Conservation (phyloP, 2,329 filamentous ascomycete genomes). For the Hirsutella minnesotensis region DNA sequence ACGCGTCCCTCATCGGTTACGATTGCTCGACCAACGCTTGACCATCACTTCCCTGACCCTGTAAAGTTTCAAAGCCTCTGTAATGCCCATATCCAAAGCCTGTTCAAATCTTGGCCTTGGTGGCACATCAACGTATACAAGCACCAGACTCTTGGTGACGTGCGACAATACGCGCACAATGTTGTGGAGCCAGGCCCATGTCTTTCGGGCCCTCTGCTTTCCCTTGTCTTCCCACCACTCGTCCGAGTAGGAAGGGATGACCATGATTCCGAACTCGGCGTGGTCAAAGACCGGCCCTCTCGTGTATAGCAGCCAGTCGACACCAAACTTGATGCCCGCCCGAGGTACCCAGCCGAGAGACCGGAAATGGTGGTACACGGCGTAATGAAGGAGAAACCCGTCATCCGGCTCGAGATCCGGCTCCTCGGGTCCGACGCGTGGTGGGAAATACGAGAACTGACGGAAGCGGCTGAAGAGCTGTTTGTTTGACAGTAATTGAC, state of each 20-base stretch:
- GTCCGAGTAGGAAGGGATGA: conserved; percentile 73
- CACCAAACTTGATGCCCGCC: conserved; percentile 85
- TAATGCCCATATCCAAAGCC: conserved; percentile 42
- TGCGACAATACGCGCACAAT: conserved; percentile 82
- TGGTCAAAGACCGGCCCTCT: conserved; percentile 90
- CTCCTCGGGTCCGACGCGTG: conserved; percentile 25
- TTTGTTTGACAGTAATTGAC: conserved; percentile 33
- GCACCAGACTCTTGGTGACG: conserved; percentile 77
- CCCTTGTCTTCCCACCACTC: conserved; percentile 55
- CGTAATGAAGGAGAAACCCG: conserved; percentile 75
- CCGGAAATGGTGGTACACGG: conserved; percentile 90
- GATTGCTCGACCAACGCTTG: conserved; percentile 74
- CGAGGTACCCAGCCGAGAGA: conserved; percentile 92
- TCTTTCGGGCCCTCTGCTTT: conserved; percentile 34
- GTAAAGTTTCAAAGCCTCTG: conserved; percentile 54
- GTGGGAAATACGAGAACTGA: conserved; percentile 57
- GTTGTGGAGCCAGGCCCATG: conserved; percentile 80
- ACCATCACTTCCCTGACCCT: conserved; percentile 70
- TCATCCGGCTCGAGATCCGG: conserved; percentile 57
- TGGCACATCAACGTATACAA: conserved; percentile 88
- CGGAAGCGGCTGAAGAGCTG: conserved; percentile 58
- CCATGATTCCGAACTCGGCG: conserved; percentile 79
- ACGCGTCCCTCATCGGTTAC: conserved; percentile 36
- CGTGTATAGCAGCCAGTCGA: conserved; percentile 89
- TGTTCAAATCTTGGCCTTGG: conserved; percentile 41